Percentiles rank a stretch among this genome's conserved stretches.
Conservation (phyloP, 2,329 filamentous ascomycete genomes). For the Pseudocercospora macadamiae region DNA sequence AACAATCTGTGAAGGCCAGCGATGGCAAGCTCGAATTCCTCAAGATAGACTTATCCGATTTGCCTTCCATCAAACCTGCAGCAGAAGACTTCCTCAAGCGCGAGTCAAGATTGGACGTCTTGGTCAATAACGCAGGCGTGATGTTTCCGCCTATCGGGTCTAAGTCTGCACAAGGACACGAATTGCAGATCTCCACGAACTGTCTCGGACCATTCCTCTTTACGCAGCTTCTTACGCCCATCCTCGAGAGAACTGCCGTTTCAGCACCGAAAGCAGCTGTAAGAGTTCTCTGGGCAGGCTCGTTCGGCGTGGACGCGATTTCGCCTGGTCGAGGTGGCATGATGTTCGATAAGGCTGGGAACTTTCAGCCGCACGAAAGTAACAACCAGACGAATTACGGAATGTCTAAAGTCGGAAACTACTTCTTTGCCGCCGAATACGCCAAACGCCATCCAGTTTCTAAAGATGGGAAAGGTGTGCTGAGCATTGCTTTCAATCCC, state of each 20-base stretch:
- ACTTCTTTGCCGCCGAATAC: slow-evolving; percentile 31
- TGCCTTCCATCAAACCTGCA: slow-evolving; percentile 38
- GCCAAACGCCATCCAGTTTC: slow-evolving; percentile 13
- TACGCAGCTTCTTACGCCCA: slow-evolving; percentile 36
- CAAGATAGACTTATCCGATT: slow-evolving; percentile 49
- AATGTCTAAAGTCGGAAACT: slow-evolving; percentile 35
- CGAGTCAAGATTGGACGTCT: slow-evolving; percentile 45
- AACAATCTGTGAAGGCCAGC: slow-evolving; percentile 39
- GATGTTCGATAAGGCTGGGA: not conserved
- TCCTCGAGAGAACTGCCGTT: slow-evolving; percentile 33
- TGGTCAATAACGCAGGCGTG: slow-evolving; percentile 43
- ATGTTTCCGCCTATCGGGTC: slow-evolving; percentile 41
- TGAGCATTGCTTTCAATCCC: slow-evolving; percentile 36
- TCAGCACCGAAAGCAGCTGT: slow-evolving; percentile 29
- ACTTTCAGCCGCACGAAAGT: not conserved
- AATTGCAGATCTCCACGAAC: slow-evolving; percentile 41
- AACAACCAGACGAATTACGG: slow-evolving; percentile 29
- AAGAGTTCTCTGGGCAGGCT: slow-evolving; percentile 37
- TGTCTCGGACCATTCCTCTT: slow-evolving; percentile 40
- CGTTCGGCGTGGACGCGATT: slow-evolving; percentile 27
- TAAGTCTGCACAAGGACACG: slow-evolving; percentile 37
- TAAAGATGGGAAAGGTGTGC: slow-evolving; percentile 24
- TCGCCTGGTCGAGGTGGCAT: slow-evolving; percentile 27
- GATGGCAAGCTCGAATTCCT: slow-evolving; percentile 50
- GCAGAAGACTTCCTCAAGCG: slow-evolving; percentile 39